phyloP scores from a whole-genome alignment of 108 stramenopile genomes.

The Poteriospumella lacustris region DNA sequence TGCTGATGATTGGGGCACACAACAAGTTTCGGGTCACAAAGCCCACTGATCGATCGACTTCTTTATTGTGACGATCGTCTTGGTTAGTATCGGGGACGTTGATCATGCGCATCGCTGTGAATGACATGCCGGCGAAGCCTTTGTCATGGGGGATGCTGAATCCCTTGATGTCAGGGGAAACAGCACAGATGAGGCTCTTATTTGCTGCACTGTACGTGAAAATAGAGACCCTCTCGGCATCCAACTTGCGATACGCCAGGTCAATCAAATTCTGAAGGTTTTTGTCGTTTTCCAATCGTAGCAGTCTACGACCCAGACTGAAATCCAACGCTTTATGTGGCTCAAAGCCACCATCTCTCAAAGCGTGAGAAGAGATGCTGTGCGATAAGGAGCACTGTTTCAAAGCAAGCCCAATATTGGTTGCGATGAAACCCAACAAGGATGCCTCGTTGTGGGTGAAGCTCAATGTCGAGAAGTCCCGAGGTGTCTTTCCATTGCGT shows the following conservation, averaged over 20 bases:
- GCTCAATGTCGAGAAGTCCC: neutral
- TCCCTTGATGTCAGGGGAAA: slow-evolving; percentile 28
- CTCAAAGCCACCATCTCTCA: neutral
- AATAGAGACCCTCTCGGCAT: slow-evolving; percentile 19
- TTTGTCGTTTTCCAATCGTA: neutral
- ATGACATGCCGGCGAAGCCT: slow-evolving; percentile 8
- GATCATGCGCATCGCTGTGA: neutral
- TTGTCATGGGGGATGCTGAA: neutral
- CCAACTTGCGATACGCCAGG: neutral
- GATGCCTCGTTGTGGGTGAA: neutral
- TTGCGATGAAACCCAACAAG: neutral
- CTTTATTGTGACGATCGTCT: neutral
- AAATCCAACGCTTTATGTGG: too few relatives aligned
- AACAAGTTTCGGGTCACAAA: slow-evolving; percentile 3
- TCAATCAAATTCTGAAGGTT: neutral
- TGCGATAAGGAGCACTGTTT: slow-evolving; percentile 1
- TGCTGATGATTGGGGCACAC: neutral
- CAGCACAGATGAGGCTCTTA: slow-evolving; percentile 14
- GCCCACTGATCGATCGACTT: neutral
- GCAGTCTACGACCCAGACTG: neutral
- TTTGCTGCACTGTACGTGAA: slow-evolving; percentile 11
- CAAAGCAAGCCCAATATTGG: neutral
- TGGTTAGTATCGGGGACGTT: neutral
- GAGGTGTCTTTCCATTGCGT: neutral
- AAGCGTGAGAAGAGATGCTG: neutral